A percentile compares a stretch with the other conserved stretches of the same genome.
These are phyloP conservation scores for Paraconiothyrium brasiliense DNA, from an alignment of 2,329 filamentous ascomycete species.

Conservation along the genomic window DNA sequence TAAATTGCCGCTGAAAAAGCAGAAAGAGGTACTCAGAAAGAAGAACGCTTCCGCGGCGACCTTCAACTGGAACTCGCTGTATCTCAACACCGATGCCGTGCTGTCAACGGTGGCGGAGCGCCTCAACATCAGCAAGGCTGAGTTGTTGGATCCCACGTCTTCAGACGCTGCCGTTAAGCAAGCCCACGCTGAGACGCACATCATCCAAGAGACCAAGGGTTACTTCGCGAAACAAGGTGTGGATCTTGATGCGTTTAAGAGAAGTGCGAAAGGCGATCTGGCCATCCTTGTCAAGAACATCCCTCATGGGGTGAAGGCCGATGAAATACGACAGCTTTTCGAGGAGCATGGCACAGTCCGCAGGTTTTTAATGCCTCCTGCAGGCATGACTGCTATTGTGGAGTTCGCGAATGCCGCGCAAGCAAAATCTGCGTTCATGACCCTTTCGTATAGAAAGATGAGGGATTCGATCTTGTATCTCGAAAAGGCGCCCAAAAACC, in stretches of 20 bases:
- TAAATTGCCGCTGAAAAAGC: slow-evolving; percentile 92
- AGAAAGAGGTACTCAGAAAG: slow-evolving; percentile 88
- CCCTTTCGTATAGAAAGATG: slow-evolving; percentile 87
- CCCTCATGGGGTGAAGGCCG: slow-evolving; percentile 79
- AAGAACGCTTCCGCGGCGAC: slow-evolving; percentile 77
- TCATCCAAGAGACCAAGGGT: slow-evolving; percentile 94
- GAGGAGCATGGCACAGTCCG: slow-evolving; percentile 85
- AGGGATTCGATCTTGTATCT: slow-evolving; percentile 92
- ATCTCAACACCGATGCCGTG: slow-evolving; percentile 94
- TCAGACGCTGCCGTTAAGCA: slow-evolving; percentile 95
- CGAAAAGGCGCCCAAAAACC: slow-evolving; percentile 87
- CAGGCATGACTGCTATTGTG: slow-evolving; percentile 91
- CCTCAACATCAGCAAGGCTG: slow-evolving; percentile 88
- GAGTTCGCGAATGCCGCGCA: slow-evolving; percentile 83
- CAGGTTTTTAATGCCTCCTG: slow-evolving; percentile 88
- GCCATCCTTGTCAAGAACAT: slow-evolving; percentile 96
- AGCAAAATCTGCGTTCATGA: slow-evolving; percentile 83
- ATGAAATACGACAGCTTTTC: slow-evolving; percentile 82
- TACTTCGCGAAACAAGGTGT: slow-evolving; percentile 91
- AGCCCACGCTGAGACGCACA: slow-evolving; percentile 92
- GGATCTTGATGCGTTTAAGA: slow-evolving; percentile 91
- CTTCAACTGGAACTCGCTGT: slow-evolving; percentile 99
- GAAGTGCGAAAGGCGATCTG: slow-evolving; percentile 81
- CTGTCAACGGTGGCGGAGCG: slow-evolving; percentile 88
- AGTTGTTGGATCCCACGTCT: slow-evolving; percentile 93